Evolutionary conservation across 108 stramenopile species (phyloP), one percentile per base, ranked within the genome.

Genomic region (Fragilaria radians): DNA sequence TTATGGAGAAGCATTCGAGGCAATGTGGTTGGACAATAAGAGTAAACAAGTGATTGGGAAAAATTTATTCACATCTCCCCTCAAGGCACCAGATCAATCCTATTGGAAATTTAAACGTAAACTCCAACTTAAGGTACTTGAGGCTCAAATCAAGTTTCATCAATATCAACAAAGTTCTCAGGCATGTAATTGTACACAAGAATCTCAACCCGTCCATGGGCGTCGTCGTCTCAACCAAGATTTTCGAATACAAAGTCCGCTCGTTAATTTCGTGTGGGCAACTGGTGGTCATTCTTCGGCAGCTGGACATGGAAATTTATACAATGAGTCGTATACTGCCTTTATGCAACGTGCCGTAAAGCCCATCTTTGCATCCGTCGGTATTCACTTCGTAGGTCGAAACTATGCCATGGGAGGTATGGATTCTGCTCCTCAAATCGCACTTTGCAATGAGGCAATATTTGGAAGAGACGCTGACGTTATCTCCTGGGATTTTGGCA

Each of bases 231-330:
- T 11, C 7, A 14, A 42, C 9, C 9, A 51, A 51, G 49, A n/a
- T 9, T 9, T 22, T 19, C 21, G 7, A 9, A 9, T 5, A 42
- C 1, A 22, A 57, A 63, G 51, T 23, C 24, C 48, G 2, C 26
- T 9, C 42, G 17, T 59, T 32, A 71, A 57, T 21, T 81, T 81
- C 62, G 77, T 71, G 9, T 88, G 80, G 80, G 70, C 81, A 0
- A 81, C 82, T 18, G 82, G 80, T 28, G 91, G 91, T 1, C 86
- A 93, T 55, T 73, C 76, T 24, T 71, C 86, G 17, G 75, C 85
- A 1, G 91, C 88, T 0, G 91, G 86, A 7, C 86, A 93, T 63
- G 91, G 91, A 5, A 86, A 86, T 60, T 52, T 75, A 0, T 81
- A 71, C 61, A 71, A 75, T 52, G 84, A 88, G 59, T 62, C 66